Evolutionary conservation across 257 asterid species (phyloP).

Genomic region (Nicotiana paniculata): DNA sequence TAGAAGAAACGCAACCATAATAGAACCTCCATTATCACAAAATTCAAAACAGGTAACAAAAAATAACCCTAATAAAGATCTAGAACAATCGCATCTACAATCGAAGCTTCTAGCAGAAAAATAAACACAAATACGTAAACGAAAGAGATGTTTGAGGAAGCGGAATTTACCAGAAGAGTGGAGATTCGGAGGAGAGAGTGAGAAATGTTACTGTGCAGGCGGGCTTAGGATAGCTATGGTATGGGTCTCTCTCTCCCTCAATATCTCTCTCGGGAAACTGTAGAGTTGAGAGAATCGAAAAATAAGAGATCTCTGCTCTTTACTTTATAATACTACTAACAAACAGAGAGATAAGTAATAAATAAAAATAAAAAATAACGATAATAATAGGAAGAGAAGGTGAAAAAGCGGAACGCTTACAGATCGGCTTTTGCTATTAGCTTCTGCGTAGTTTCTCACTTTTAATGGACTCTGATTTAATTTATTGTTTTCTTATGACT

Average conservation of each 20-base stretch:
- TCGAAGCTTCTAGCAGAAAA: neutral
- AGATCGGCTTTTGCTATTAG: neutral
- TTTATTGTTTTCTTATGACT: neutral
- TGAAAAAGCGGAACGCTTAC: neutral
- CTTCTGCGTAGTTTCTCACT: neutral
- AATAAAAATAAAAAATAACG: too few relatives aligned
- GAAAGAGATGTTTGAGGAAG: neutral
- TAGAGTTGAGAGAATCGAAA: neutral
- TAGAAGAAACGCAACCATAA: neutral
- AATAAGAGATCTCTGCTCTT: neutral
- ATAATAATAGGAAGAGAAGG: neutral
- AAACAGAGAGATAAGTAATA: neutral
- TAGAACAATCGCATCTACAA: neutral
- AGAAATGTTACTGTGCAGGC: neutral
- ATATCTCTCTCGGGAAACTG: conserved; percentile 6
- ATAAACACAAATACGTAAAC: neutral
- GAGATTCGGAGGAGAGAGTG: neutral
- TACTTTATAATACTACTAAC: neutral
- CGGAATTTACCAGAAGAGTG: neutral
- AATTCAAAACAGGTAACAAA: neutral
- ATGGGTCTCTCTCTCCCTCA: neutral
- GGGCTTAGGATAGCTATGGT: neutral
- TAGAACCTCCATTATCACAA: neutral
- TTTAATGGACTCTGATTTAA: neutral
- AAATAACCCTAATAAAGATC: neutral